Percentiles rank a stretch among this genome's conserved stretches.
phyloP scores from a whole-genome alignment of 768 basidiomycete genomes.

The Tylopilus balloui region DNA sequence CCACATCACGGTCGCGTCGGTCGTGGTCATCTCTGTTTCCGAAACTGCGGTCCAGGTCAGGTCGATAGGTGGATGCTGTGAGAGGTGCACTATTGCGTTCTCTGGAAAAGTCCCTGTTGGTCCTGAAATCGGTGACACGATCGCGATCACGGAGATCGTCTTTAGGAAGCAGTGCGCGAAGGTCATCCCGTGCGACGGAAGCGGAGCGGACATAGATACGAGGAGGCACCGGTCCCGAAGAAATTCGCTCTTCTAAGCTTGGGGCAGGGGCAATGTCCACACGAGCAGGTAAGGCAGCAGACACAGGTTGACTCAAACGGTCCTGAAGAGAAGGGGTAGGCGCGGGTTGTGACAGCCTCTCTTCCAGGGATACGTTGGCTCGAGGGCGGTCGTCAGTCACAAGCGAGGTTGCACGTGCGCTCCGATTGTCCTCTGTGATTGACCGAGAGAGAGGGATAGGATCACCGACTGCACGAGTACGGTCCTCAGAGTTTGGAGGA shows the following conservation, averaged over 20 bases:
- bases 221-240: conserved; percentile 29
- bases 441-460: conserved; percentile 14
- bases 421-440: conserved; percentile 28
- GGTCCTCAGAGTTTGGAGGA: conserved; percentile 20
- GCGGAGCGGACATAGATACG: conserved; percentile 20
- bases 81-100: conserved; percentile 23
- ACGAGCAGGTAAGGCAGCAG: conserved; percentile 14
- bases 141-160: conserved; percentile 29
- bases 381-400: conserved; percentile 28
- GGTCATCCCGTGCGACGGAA: conserved; percentile 34
- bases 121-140: conserved; percentile 22
- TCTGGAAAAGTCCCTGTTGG: conserved; percentile 34
- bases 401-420: conserved; percentile 14
- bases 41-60: conserved; percentile 36
- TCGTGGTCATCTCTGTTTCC: conserved; percentile 31
- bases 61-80: conserved; percentile 32
- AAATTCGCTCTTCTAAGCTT: conserved; percentile 41
- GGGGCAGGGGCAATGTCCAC: conserved; percentile 27
- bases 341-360: conserved; percentile 35
- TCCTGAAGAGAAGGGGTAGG: conserved; percentile 36
- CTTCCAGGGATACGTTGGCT: conserved; percentile 33
- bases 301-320: conserved; percentile 33
- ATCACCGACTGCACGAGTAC: conserved; percentile 16
- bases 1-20: conserved; percentile 36
- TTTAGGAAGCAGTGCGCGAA: conserved; percentile 29